phyloP scores from a whole-genome alignment of 805 yeast species.

The Wickerhamomyces xylosicus region DNA sequence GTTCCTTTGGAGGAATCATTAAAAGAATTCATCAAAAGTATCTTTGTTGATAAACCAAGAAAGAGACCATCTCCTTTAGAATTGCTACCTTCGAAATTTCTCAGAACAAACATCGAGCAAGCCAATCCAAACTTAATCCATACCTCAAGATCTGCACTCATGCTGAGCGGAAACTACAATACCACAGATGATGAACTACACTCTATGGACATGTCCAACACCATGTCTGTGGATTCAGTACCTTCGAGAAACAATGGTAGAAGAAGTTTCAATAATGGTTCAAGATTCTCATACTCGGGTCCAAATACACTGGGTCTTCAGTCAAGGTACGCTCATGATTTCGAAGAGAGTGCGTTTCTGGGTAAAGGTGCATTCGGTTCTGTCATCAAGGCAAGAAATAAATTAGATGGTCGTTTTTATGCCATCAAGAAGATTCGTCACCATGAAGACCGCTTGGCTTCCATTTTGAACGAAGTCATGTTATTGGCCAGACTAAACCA shows the following conservation, averaged over 20 bases:
- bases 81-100: conserved; percentile 70
- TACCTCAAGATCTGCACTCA: conserved; percentile 3
- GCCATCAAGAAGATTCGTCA: conserved; percentile 91
- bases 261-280: conserved; percentile 31
- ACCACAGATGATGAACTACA: conserved; percentile 10
- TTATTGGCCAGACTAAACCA: conserved; percentile 86
- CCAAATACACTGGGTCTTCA: conserved; percentile 14
- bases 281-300: conserved; percentile 24
- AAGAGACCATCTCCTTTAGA: conserved; percentile 80
- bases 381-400: conserved; percentile 92
- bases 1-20: conserved; percentile 44
- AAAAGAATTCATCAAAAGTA: conserved; percentile 52
- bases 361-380: conserved; percentile 98
- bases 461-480: conserved; percentile 84
- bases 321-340: conserved; percentile 84
- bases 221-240: conserved; percentile 19
- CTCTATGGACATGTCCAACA: conserved; percentile 8
- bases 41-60: conserved; percentile 55
- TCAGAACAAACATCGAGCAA: conserved; percentile 57
- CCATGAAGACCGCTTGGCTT: conserved; percentile 65
- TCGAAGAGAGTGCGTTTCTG: conserved; percentile 84
- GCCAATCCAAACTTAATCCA: conserved; percentile 17
- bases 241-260: conserved; percentile 18
- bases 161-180: conserved; percentile 1
- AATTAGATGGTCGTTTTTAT: conserved; percentile 88